Percentiles rank a stretch among this genome's conserved stretches.
Evolutionary conservation across 1,284 basidiomycete genomes (phyloP).

Genomic region (Puccinia hordei): DNA sequence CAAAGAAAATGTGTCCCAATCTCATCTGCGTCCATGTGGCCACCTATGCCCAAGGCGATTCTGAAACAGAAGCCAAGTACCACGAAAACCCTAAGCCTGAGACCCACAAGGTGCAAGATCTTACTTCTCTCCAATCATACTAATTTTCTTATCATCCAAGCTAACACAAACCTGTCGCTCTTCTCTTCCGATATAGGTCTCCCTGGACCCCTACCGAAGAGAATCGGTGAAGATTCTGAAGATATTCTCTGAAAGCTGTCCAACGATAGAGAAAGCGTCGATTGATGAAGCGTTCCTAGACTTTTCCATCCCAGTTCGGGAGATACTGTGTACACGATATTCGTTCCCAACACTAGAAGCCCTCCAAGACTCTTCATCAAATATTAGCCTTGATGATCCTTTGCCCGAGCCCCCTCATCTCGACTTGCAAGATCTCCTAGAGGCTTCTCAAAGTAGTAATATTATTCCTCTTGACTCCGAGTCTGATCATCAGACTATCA

Average conservation of each 20-base stretch:
- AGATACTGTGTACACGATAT: slow-evolving; percentile 71
- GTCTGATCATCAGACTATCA: slow-evolving; percentile 48
- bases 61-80: slow-evolving; percentile 41
- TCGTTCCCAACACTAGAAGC: slow-evolving; percentile 65
- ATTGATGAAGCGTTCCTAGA: slow-evolving; percentile 81
- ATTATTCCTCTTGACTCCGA: background rate
- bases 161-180: slow-evolving; percentile 8
- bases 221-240: slow-evolving; percentile 88
- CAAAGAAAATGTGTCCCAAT: slow-evolving; percentile 32
- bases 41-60: slow-evolving; percentile 31
- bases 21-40: slow-evolving; percentile 43
- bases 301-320: slow-evolving; percentile 75
- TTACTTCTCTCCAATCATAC: background rate
- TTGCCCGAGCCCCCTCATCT: slow-evolving; percentile 29
- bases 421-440: background rate
- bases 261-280: slow-evolving; percentile 63
- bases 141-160: background rate
- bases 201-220: slow-evolving; percentile 86
- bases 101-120: slow-evolving; percentile 26
- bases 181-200: slow-evolving; percentile 67
- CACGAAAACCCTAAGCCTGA: slow-evolving; percentile 34
- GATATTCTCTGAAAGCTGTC: slow-evolving; percentile 67
- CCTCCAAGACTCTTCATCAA: background rate
- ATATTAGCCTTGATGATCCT: slow-evolving; percentile 22
- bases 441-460: background rate